Base-by-base conservation (phyloP, 2,329 filamentous ascomycete species). In the Ophiognomonia clavigignenti-juglandacearum region DNA sequence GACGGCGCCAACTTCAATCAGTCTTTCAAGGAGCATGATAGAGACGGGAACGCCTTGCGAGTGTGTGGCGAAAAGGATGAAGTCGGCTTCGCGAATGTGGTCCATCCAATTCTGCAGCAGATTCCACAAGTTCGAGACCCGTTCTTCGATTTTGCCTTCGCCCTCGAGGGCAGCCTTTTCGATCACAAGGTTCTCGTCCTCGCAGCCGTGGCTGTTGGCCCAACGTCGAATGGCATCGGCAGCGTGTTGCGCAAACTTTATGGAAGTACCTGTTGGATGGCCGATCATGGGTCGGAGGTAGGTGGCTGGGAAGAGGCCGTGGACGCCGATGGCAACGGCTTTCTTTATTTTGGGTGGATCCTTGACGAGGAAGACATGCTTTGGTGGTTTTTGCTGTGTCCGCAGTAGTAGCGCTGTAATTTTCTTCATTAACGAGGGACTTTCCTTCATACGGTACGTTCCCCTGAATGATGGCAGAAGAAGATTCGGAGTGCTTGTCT, bases 151-250 rank as follows among this genome's bases (percentile, higher is more conserved):
- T 62, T 88, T 89, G 20, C 93, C 93, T 66, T 98, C 93, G 19
- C 92, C 92, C 67, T 98, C 93, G 1, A 98, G 75, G 1, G 92
- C 89, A 13, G 97, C 87, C 62, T 95, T 96, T 60, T 96, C 90
- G 46, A 98, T 88, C 20, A 36, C 16, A 13, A 36, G 16, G 56
- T 95, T 86, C 52, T 79, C 83, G 53, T 90, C 86, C 2, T 75
- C 69, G 51, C 84, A 89, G 1, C 86, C 85, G 54, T 88, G 80
- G 11, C 72, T 72, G 44, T 88, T 81, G 0, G 88, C 81, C 88
- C 91, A 98, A 50, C 84, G 77, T 48, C 85, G 80, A 57, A 98
- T 92, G 1, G 88, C 85, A 32, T 87, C 82, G 6, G 90, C 90
- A 16, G 86, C 87, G 59, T 92, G 85, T 53, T 87, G 92, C 9